phyloP scores from a whole-genome alignment of 768 basidiomycete genomes.

The Tubosaeta sp. region DNA sequence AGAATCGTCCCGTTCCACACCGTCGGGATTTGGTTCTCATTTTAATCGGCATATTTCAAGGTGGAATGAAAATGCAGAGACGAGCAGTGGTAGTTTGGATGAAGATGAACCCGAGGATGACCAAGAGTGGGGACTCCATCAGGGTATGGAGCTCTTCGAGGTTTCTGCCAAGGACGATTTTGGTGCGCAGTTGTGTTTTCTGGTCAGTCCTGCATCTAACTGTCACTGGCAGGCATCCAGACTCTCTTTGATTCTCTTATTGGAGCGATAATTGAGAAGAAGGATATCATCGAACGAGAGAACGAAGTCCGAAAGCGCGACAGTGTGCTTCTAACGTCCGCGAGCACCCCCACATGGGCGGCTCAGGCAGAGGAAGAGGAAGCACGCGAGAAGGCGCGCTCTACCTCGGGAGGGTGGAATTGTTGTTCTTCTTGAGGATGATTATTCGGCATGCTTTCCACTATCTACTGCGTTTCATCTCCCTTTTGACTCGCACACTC shows the following conservation, averaged over 20 bases:
- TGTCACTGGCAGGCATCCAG: slow-evolving; percentile 60
- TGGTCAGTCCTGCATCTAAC: slow-evolving; percentile 11
- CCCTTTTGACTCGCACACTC: slow-evolving; percentile 15
- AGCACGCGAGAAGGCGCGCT: slow-evolving; percentile 50
- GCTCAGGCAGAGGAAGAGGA: slow-evolving; percentile 81
- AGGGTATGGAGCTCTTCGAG: slow-evolving; percentile 85
- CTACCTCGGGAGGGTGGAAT: slow-evolving; percentile 53
- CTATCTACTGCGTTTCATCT: slow-evolving; percentile 13
- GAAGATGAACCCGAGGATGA: slow-evolving; percentile 56
- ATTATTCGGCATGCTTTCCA: slow-evolving; percentile 18
- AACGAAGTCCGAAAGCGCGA: slow-evolving; percentile 77
- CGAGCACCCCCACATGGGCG: slow-evolving; percentile 66
- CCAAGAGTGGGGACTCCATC: slow-evolving; percentile 71
- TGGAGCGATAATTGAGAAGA: slow-evolving; percentile 69
- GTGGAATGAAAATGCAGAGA: slow-evolving; percentile 56
- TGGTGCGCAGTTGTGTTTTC: slow-evolving; percentile 41
- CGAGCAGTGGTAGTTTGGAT: slow-evolving; percentile 61
- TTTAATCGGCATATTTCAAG: slow-evolving; percentile 48
- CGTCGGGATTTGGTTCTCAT: slow-evolving; percentile 56
- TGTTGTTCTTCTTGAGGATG: slow-evolving; percentile 54
- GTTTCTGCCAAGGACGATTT: slow-evolving; percentile 87
- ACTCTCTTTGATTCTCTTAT: slow-evolving; percentile 78
- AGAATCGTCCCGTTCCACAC: slow-evolving; percentile 41
- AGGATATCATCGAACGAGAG: slow-evolving; percentile 77
- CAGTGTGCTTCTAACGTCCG: slow-evolving; percentile 70